Percentiles rank a stretch among this genome's conserved stretches.
Evolutionary conservation across 1,284 basidiomycete species (phyloP).

Genomic region (Polyporus tsugae): DNA sequence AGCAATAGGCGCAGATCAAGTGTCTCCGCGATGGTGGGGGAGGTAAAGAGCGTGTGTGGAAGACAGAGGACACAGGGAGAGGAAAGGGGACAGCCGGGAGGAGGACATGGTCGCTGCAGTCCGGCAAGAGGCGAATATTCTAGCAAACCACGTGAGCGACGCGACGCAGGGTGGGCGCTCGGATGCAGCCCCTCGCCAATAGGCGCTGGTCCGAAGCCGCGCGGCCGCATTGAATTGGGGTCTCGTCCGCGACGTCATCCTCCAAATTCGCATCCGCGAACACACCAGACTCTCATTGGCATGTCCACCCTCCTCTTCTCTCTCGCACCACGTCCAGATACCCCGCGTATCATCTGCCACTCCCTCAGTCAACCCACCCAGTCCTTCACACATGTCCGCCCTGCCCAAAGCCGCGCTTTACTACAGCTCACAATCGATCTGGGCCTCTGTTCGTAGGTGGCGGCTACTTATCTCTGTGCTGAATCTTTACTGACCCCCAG

Average conservation of each 20-base stretch:
- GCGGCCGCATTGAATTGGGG: neutral
- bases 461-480: conserved; percentile 7
- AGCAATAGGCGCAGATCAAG: neutral
- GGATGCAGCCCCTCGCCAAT: too few relatives aligned
- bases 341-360: conserved; percentile 1
- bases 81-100: conserved; percentile 3
- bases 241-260: conserved; percentile 26
- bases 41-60: neutral
- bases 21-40: neutral
- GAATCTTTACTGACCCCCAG: conserved; percentile 16
- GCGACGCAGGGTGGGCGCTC: conserved; percentile 14
- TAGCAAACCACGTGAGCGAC: conserved; percentile 33
- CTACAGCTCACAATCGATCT: conserved; percentile 61
- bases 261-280: conserved; percentile 9
- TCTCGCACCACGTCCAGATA: conserved; percentile 11
- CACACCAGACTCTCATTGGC: conserved; percentile 15
- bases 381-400: conserved; percentile 28
- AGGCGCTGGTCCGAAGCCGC: neutral
- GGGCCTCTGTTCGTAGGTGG: conserved; percentile 68
- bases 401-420: conserved; percentile 48
- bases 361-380: neutral
- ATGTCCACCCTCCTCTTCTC: conserved; percentile 21
- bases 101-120: conserved; percentile 9
- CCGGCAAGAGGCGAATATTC: conserved; percentile 29
- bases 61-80: neutral